Base-by-base conservation (phyloP, 2,329 filamentous ascomycete genomes). In the Diaporthe eres region DNA sequence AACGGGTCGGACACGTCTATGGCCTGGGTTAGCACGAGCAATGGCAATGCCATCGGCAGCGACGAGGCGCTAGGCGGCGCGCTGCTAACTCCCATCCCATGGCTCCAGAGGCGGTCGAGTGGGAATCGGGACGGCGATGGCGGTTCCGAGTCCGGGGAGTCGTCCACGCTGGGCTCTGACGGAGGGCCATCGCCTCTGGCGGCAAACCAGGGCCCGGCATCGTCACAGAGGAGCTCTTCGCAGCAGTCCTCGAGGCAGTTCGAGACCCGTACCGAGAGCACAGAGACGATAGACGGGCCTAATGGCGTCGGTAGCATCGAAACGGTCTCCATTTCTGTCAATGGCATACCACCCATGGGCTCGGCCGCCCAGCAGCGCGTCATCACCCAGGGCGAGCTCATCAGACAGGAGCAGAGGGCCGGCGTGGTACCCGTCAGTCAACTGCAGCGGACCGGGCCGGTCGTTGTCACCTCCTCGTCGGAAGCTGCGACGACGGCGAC, bases 41-140 rank as follows among this genome's bases (percentile, higher is more conserved):
- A 31, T 51, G 65, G 71, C 34, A 74, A 75, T 25, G 70, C 63
- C 2, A 73, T 96, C 9, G 96, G 95, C 2, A 95, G 94, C 67
- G 96, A 98, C 80, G 96, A 98, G 82, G 94, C 93, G 17, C 87
- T 98, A 1, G 96, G 96, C 31, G 97, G 97, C 9, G 97, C 97
- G 0, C 88, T 98, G 25, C 88, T 99, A 68, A 98, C 96, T 1
- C 97, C 96, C 0, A 98, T 99, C 75, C 94, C 96, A 0, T 99
- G 97, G 97, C 86, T 98, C 70, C 79, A 83, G 28, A 88, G 85
- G 37, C 84, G 86, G 55, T 79, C 81, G 7, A 61, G 70, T 3
- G 81, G 81, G 13, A 82, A 82, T 15, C 65, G 65, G 13, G 65
- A 70, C 34, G 78, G 77, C 10, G 79, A 79, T 17, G 79, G 79